A percentile compares a stretch with the other conserved stretches of the same genome.
Conservation (phyloP, 2,329 filamentous ascomycete species). For the Tolypocladium album region DNA sequence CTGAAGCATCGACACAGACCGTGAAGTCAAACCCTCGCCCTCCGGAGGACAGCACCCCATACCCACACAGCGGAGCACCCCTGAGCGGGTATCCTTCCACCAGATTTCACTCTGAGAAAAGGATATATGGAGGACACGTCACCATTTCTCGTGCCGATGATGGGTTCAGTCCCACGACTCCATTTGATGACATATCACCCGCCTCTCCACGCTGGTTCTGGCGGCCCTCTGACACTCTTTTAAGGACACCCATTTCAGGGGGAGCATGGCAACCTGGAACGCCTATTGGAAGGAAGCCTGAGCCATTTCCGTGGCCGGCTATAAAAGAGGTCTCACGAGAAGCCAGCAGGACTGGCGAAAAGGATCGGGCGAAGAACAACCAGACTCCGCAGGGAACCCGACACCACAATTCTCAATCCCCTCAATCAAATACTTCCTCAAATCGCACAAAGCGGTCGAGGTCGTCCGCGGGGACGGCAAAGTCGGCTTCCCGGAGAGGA, state of each 20-base stretch:
- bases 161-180: constrained; percentile 6
- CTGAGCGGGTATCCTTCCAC: constrained; percentile 11
- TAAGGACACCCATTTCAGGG: constrained; percentile 8
- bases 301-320: constrained; percentile 12
- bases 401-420: constrained; percentile 2
- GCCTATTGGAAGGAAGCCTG: constrained; percentile 9
- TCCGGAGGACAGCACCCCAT: constrained; percentile 19
- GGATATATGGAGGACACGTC: constrained; percentile 10
- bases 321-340: constrained; percentile 3
- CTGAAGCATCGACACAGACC: constrained; percentile 11
- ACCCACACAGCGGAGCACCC: constrained; percentile 12
- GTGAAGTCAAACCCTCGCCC: constrained; percentile 14
- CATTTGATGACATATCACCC: constrained; percentile 10
- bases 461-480: not conserved
- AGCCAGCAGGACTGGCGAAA: not conserved
- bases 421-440: constrained; percentile 5
- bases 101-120: constrained; percentile 2
- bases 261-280: constrained; percentile 6
- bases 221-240: constrained; percentile 6
- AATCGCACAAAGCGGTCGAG: constrained; percentile 1
- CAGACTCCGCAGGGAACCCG: not conserved
- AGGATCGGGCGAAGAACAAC: not conserved
- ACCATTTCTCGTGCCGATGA: constrained; percentile 2
- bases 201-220: constrained; percentile 9
- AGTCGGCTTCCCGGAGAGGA: not conserved